Percentiles rank a stretch among this genome's conserved stretches.
These are phyloP conservation scores for Schizophyllum amplum DNA, from an alignment of 1,284 basidiomycete genomes.

Conservation along the genomic window DNA sequence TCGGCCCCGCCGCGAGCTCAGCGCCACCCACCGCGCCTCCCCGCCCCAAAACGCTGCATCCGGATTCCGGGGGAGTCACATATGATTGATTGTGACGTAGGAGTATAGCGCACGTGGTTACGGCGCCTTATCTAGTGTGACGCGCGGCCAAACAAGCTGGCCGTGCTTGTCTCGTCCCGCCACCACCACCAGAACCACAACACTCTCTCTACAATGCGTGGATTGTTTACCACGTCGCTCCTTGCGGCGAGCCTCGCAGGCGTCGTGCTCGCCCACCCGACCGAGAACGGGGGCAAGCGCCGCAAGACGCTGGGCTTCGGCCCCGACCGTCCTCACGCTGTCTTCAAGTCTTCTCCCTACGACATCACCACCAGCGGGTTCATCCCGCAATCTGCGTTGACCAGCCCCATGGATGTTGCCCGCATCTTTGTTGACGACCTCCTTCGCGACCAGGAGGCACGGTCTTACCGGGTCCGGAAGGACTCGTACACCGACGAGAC, in stretches of 20 bases:
- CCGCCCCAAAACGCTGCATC: background rate
- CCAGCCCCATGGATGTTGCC: conserved; percentile 54
- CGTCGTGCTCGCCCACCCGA: conserved; percentile 27
- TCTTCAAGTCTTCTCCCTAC: conserved; percentile 49
- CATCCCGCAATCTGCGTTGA: conserved; percentile 24
- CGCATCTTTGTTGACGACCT: conserved; percentile 47
- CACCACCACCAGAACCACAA: background rate
- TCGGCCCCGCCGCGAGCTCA: background rate
- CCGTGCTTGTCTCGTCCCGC: background rate
- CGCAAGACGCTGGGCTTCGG: conserved; percentile 82
- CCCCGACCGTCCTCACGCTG: conserved; percentile 63
- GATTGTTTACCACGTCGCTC: conserved; percentile 33
- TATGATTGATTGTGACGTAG: background rate
- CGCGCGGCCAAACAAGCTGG: background rate
- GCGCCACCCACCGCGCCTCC: background rate
- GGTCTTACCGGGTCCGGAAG: conserved; percentile 52
- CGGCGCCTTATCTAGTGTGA: background rate
- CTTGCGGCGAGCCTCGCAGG: conserved; percentile 32
- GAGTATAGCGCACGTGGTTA: background rate
- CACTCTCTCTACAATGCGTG: background rate
- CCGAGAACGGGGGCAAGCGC: conserved; percentile 22
- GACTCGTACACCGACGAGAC: conserved; percentile 83
- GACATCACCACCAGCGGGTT: conserved; percentile 35
- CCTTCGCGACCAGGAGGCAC: conserved; percentile 29
- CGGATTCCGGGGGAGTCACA: background rate